Percentiles rank a stretch among this genome's conserved stretches.
These are phyloP conservation scores for Colletotrichum sp. DNA, from an alignment of 2,329 filamentous ascomycete genomes.

Conservation along the genomic window DNA sequence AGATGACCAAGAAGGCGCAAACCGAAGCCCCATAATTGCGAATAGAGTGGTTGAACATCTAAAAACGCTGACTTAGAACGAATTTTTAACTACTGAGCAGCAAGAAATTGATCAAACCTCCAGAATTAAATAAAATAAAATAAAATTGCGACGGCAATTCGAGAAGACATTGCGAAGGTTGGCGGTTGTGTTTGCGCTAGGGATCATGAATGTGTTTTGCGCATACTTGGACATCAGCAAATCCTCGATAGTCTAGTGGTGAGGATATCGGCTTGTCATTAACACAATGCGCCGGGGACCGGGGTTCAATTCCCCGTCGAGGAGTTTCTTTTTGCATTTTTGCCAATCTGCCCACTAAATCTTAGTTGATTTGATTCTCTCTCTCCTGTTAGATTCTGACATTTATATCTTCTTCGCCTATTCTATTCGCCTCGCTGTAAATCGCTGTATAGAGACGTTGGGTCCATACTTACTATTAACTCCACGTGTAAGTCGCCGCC, in stretches of 20 bases:
- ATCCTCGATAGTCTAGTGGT: slow-evolving; percentile 23
- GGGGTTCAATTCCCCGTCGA: slow-evolving; percentile 24
- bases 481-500: neutral
- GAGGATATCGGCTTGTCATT: slow-evolving; percentile 22
- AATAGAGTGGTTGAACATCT: neutral
- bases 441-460: neutral
- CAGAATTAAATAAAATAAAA: neutral
- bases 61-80: neutral
- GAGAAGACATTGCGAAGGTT: neutral
- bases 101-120: neutral
- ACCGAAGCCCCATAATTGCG: neutral
- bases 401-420: neutral
- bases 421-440: neutral
- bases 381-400: too few relatives aligned
- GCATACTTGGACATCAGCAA: neutral
- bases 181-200: neutral
- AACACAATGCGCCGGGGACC: slow-evolving; percentile 10
- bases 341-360: neutral
- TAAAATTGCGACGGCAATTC: neutral
- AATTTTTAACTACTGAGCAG: accelerated
- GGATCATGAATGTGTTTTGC: accelerated
- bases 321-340: slow-evolving; percentile 1
- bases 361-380: neutral
- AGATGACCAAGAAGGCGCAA: neutral
- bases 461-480: neutral